phyloP scores from a whole-genome alignment of 2,329 filamentous ascomycete genomes.

The Albifimbria verrucaria region DNA sequence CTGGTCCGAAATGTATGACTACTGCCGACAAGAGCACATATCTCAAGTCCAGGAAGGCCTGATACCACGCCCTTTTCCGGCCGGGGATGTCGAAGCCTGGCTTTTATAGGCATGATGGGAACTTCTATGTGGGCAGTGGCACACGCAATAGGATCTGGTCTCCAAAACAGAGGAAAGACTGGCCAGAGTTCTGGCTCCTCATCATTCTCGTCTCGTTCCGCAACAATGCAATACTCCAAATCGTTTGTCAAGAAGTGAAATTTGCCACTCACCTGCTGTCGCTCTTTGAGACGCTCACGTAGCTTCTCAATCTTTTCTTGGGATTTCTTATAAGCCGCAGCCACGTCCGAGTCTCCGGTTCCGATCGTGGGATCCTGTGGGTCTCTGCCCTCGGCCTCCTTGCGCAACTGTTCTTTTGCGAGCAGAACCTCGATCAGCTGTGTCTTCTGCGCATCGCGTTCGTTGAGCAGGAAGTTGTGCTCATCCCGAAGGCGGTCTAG shows the following conservation, averaged over 20 bases:
- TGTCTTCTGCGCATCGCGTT: slow-evolving; percentile 55
- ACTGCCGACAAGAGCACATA: too few relatives aligned
- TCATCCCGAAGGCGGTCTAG: slow-evolving; percentile 53
- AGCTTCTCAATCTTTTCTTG: slow-evolving; percentile 57
- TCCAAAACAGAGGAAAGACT: not conserved
- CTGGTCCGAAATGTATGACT: too few relatives aligned
- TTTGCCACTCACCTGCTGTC: slow-evolving; percentile 53
- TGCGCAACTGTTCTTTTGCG: slow-evolving; percentile 57
- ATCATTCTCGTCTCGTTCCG: not conserved
- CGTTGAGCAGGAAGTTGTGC: slow-evolving; percentile 43
- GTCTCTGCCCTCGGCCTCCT: slow-evolving; percentile 48
- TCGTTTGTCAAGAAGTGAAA: slow-evolving; percentile 10
- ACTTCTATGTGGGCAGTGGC: too few relatives aligned
- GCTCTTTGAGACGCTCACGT: slow-evolving; percentile 49
- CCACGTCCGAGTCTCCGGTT: slow-evolving; percentile 29
- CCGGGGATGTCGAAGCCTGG: too few relatives aligned
- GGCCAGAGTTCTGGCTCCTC: not conserved
- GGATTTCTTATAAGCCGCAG: slow-evolving; percentile 37
- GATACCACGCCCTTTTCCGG: too few relatives aligned
- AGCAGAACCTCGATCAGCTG: slow-evolving; percentile 59
- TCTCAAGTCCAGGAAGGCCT: too few relatives aligned
- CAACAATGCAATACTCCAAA: slow-evolving; percentile 5
- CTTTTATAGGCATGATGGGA: too few relatives aligned
- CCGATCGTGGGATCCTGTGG: slow-evolving; percentile 34
- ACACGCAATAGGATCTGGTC: too few relatives aligned